Evolutionary conservation across 495 filamentous ascomycete genomes (phyloP).

Genomic region (Aspergillus haitiensis): DNA sequence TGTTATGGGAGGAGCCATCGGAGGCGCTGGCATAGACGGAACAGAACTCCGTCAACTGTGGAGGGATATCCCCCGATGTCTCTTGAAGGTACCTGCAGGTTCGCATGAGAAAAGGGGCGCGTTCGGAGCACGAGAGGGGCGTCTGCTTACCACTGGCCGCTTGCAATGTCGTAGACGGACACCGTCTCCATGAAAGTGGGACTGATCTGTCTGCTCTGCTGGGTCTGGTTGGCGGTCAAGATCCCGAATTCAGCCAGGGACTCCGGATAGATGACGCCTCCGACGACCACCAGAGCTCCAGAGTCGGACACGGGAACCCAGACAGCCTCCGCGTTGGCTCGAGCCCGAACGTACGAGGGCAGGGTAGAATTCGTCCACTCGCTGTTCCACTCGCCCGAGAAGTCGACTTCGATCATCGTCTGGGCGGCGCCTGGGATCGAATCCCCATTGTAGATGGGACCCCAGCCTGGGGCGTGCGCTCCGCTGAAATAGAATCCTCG

Average conservation of each 20-base stretch:
- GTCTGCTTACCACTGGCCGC: conserved; percentile 45
- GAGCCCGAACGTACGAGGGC: conserved; percentile 48
- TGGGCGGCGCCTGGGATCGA: conserved; percentile 38
- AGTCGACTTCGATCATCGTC: conserved; percentile 59
- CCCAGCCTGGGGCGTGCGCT: conserved; percentile 48
- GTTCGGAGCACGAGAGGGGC: not conserved
- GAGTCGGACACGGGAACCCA: conserved; percentile 68
- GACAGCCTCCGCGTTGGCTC: conserved; percentile 63
- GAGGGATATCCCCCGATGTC: conserved; percentile 55
- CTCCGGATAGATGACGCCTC: conserved; percentile 60
- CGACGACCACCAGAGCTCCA: conserved; percentile 65
- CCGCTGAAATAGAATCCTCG: conserved; percentile 72
- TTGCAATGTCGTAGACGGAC: conserved; percentile 66
- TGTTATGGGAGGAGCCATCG: conserved; percentile 64
- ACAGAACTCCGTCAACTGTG: conserved; percentile 59
- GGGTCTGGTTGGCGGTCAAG: conserved; percentile 26
- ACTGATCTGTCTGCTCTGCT: conserved; percentile 52
- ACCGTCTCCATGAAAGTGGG: conserved; percentile 63
- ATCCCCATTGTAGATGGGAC: conserved; percentile 42
- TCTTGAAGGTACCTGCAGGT: conserved; percentile 55
- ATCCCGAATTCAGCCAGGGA: conserved; percentile 24
- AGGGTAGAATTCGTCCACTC: conserved; percentile 59
- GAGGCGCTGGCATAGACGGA: conserved; percentile 61
- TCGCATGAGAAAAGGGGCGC: no score
- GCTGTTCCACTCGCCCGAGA: conserved; percentile 49